Evolutionary conservation across 306 rosid genomes (phyloP).

Genomic region (Vicia faba): DNA sequence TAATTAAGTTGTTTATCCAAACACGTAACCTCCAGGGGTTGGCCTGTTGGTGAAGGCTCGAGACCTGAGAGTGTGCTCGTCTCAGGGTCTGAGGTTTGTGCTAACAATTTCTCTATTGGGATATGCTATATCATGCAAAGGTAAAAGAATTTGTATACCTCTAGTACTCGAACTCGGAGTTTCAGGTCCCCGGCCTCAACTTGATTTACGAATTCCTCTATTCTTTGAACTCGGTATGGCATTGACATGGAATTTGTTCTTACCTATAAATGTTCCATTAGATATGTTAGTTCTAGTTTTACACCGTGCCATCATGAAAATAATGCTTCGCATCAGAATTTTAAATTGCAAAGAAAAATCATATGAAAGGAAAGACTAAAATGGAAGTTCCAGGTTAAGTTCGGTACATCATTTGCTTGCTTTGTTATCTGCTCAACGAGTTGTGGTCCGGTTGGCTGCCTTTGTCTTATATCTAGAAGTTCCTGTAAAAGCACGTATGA

Average conservation of each 20-base stretch:
- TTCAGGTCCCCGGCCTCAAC: constrained; percentile 87
- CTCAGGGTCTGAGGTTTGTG: no score
- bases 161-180: constrained; percentile 93
- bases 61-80: no score
- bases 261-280: constrained; percentile 54
- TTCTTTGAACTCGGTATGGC: constrained; percentile 93
- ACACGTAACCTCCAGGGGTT: no score
- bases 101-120: no score
- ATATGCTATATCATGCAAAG: background rate
- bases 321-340: constrained; percentile 20
- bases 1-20: background rate
- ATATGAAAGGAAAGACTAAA: constrained; percentile 31
- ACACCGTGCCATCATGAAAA: constrained; percentile 2
- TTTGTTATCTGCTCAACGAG: constrained; percentile 80
- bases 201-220: constrained; percentile 86
- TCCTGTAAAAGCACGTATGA: constrained; percentile 56
- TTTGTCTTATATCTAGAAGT: constrained; percentile 79
- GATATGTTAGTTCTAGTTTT: constrained; percentile 16
- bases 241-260: constrained; percentile 84
- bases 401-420: constrained; percentile 79
- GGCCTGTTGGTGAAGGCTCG: no score
- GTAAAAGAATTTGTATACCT: constrained; percentile 49
- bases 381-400: constrained; percentile 23
- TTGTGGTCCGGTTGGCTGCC: constrained; percentile 57
- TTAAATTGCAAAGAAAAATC: background rate